Conservation (phyloP, 306 rosid genomes). For the Crataegus laevigata region DNA sequence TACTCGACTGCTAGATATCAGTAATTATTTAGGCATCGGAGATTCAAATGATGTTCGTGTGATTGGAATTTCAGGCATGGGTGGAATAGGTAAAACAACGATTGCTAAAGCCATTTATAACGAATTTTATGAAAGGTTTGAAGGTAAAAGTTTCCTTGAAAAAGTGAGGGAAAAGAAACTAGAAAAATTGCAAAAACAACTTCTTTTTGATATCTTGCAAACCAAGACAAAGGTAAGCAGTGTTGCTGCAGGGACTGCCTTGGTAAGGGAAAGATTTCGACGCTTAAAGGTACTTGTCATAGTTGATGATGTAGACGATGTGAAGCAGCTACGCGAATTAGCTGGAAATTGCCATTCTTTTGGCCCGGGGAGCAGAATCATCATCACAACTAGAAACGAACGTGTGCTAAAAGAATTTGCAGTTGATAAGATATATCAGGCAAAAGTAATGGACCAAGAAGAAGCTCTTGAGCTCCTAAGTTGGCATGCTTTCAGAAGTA, state of each 20-base stretch:
- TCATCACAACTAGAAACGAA: constrained; percentile 20
- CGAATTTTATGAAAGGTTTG: neutral
- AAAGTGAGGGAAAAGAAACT: neutral
- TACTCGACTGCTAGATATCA: neutral
- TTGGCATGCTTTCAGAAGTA: constrained; percentile 27
- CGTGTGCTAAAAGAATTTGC: neutral
- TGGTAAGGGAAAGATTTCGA: neutral
- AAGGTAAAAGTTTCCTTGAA: constrained; percentile 8
- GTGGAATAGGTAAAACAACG: constrained; percentile 22
- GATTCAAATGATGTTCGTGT: neutral
- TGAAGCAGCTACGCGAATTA: neutral
- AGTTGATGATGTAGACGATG: constrained; percentile 8
- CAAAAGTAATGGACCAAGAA: neutral
- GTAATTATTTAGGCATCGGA: neutral
- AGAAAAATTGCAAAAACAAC: constrained; percentile 5
- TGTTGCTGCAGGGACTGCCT: neutral
- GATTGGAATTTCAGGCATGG: constrained; percentile 9
- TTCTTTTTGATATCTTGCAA: constrained; percentile 3
- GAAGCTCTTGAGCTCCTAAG: constrained; percentile 23
- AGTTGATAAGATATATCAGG: neutral
- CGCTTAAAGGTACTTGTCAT: constrained; percentile 3
- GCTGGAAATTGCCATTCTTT: neutral
- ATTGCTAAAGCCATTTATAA: constrained; percentile 17
- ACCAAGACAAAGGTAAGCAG: neutral
- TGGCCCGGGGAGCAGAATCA: constrained; percentile 12